Percentiles rank a stretch among this genome's conserved stretches.
These are phyloP conservation scores for Chrysochromulina tobinii DNA, from an alignment of 78 protist genomes.

Conservation along the genomic window DNA sequence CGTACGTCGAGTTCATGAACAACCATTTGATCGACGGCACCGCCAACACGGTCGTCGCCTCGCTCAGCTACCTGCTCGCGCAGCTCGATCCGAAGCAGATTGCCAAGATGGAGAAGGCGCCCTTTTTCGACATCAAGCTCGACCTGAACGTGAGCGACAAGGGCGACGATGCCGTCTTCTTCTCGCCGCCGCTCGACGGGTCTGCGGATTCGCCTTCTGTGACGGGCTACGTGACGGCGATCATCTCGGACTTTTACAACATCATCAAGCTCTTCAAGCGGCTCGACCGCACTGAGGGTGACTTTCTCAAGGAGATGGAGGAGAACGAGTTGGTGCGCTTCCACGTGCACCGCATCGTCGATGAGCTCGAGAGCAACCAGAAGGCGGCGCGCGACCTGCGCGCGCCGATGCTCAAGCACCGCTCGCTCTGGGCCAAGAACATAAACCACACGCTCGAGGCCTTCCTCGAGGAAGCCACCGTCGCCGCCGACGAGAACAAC, in stretches of 20 bases:
- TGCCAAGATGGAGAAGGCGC: not conserved
- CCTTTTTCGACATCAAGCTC: not conserved
- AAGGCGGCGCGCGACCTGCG: conserved; percentile 10
- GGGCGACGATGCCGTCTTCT: not conserved
- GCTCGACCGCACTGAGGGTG: conserved; percentile 52
- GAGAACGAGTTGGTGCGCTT: conserved; percentile 17
- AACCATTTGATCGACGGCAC: conserved; percentile 41
- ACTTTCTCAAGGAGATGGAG: conserved; percentile 42
- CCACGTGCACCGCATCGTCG: not conserved
- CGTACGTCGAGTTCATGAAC: conserved; percentile 65
- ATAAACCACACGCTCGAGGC: conserved; percentile 18
- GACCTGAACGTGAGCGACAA: too few relatives aligned
- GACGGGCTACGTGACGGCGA: not conserved
- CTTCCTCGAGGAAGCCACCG: conserved; percentile 19
- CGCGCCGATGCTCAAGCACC: not conserved
- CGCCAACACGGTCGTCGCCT: not conserved
- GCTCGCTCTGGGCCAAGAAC: conserved; percentile 45
- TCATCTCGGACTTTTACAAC: not conserved
- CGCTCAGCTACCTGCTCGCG: conserved; percentile 40
- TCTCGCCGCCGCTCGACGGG: conserved; percentile 23
- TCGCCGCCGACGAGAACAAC: not conserved
- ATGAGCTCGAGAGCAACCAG: not conserved
- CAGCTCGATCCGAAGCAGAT: conserved; percentile 32
- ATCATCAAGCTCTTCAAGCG: conserved; percentile 36
- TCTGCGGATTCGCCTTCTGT: not conserved